Evolutionary conservation across 495 filamentous ascomycete genomes (phyloP), one percentile per base, ranked within the genome.

Genomic region (Aspergillus homomorphus): DNA sequence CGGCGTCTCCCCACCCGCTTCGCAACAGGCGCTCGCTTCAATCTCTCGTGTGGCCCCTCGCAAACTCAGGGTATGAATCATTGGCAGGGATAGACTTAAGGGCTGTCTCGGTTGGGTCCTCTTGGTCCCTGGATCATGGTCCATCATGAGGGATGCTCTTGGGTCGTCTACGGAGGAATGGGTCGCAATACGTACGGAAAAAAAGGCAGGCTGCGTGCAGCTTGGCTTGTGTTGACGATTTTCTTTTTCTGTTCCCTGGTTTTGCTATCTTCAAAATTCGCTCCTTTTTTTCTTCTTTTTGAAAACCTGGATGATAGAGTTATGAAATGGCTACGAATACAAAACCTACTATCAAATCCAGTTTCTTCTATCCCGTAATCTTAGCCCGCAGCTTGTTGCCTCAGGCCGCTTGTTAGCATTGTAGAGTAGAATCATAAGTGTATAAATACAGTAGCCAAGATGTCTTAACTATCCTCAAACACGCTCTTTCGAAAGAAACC

Each of bases 401-500:
- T n/a, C n/a, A n/a, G n/a, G n/a, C n/a, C n/a, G n/a, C n/a, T n/a
- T n/a, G n/a, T n/a, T n/a, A n/a, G n/a, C n/a, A n/a, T n/a, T n/a
- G n/a, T n/a, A n/a, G n/a, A n/a, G n/a, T n/a, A n/a, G n/a, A n/a
- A n/a, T n/a, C n/a, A n/a, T n/a, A n/a, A n/a, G n/a, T n/a, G n/a
- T n/a, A n/a, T n/a, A n/a, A n/a, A n/a, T n/a, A n/a, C n/a, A n/a
- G n/a, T n/a, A n/a, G n/a, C n/a, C n/a, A n/a, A n/a, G n/a, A 52
- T 52, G 28, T 45, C 51, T 38, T 57, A 68, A 55, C 22, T 62
- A 54, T 66, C 72, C 18, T 87, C 85, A 72, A 84, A 86, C 9
- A 97, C 81, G 75, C 88, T 95, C 68, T 86, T 84, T 62, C 87
- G 88, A 64, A 98, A 98, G 65, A 98, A 98, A 20, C 80, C 79